These are phyloP conservation scores for Aspergillus unguis DNA, from an alignment of 2,329 filamentous ascomycete species.

Conservation along the genomic window DNA sequence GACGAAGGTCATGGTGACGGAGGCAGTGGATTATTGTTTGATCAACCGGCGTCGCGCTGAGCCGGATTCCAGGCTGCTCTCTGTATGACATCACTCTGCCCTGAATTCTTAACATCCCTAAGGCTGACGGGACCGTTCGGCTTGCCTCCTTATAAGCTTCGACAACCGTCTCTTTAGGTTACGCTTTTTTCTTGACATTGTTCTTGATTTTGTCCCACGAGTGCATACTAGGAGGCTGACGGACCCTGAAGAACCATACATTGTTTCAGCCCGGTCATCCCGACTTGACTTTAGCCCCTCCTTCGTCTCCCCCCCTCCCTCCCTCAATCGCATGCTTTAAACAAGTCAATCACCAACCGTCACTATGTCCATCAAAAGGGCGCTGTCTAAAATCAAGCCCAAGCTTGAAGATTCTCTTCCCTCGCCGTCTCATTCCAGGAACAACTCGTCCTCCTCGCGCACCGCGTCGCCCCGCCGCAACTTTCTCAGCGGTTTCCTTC, in stretches of 20 bases:
- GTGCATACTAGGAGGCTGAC: neutral
- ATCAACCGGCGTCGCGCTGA: neutral
- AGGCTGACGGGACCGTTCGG: neutral
- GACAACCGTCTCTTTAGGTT: neutral
- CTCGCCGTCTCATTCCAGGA: conserved; percentile 14
- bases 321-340: neutral
- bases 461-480: conserved; percentile 37
- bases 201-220: neutral
- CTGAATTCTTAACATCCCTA: neutral
- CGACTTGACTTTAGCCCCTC: neutral
- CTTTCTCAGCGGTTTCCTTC: conserved; percentile 41
- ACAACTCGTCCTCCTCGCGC: conserved; percentile 13
- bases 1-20: too few species aligned
- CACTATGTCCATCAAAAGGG: conserved; percentile 49
- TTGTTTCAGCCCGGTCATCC: neutral
- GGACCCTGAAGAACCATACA: neutral
- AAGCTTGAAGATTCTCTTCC: conserved; percentile 24
- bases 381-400: conserved; percentile 41
- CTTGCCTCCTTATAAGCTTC: conserved; percentile 4
- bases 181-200: neutral
- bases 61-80: conserved; percentile 1
- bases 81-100: neutral
- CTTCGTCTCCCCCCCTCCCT: neutral
- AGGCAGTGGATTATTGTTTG: too few species aligned
- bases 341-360: neutral